phyloP scores from a whole-genome alignment of 148 eudicot genomes.

The Chenopodium quinoa region DNA sequence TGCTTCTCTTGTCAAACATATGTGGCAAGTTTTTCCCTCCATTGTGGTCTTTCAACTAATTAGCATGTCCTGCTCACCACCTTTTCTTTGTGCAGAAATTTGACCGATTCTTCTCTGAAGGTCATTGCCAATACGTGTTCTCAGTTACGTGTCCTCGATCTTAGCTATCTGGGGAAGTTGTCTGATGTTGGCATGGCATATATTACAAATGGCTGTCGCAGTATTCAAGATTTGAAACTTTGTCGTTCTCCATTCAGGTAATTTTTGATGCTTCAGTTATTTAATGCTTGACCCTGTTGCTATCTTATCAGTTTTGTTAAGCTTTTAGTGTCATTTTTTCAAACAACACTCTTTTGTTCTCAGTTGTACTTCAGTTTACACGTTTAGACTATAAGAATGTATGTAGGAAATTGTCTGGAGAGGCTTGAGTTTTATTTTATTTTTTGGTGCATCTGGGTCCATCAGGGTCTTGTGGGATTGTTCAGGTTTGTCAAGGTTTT shows the following conservation, averaged over 20 bases:
- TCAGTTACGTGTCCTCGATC: slow-evolving; percentile 59
- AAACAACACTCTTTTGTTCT: not conserved
- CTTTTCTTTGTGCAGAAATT: slow-evolving; percentile 54
- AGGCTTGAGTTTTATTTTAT: not conserved
- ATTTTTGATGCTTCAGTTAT: slow-evolving; percentile 6
- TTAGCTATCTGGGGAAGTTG: slow-evolving; percentile 52
- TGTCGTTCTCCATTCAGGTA: slow-evolving; percentile 81
- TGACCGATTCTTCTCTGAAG: slow-evolving; percentile 67
- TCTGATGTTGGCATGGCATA: slow-evolving; percentile 65
- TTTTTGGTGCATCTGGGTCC: not conserved
- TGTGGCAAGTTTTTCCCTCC: not conserved
- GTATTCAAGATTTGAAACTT: slow-evolving; percentile 46
- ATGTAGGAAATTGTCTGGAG: not conserved
- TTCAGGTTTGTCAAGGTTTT: not conserved
- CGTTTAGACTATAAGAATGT: not conserved
- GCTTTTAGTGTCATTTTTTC: not conserved
- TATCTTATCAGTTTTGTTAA: not conserved
- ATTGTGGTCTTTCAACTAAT: not conserved
- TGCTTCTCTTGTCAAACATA: not conserved
- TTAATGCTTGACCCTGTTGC: not conserved
- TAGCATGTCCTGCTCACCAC: slow-evolving; percentile 4
- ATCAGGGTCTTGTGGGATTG: not conserved
- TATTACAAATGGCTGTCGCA: slow-evolving; percentile 75
- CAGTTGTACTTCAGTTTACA: not conserved
- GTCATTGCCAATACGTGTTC: slow-evolving; percentile 61